Evolutionary conservation across 352 stramenopile species (phyloP), one percentile per base, ranked within the genome.

Genomic region (Phytophthora sojae): DNA sequence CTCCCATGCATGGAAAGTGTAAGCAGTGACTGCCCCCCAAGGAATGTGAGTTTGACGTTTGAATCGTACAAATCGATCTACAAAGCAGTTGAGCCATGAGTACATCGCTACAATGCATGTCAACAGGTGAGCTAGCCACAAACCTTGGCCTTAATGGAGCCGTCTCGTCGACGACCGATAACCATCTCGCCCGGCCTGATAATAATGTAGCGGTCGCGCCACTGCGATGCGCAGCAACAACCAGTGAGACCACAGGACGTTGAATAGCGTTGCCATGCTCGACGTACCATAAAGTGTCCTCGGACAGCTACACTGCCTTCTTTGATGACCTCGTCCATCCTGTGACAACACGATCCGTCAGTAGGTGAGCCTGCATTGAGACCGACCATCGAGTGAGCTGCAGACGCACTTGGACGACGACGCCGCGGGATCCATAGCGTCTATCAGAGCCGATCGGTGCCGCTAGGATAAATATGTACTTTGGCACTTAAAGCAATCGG

Each of bases 131-230:
- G 39, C 17, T 2, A 23, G 59, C 19, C 47, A 65, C 68, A 11
- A 39, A 92, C 85, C 81, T 88, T 91, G 26, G 72, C 64, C 52
- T 94, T 94, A 67, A 93, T 67, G 0, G 79, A 70, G 17, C 79
- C 74, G 19, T 82, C 73, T 61, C 74, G 71, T 23, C 82, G 74
- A 5, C 85, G 79, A 57, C 71, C 73, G 19, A 94, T 81, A 4
- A 79, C 44, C 44, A 94, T 66, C 19, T 86, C 63, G 21, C 85
- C 81, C 19, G 75, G 73, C 15, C 76, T 77, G 23, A 94, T 64
- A 55, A 81, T 65, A 21, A 94, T 79, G 53, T 84, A 90, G 14
- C 87, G 83, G 19, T 92, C 85, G 5, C 87, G 79, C 85, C 85
- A 93, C 85, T 94, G 45, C 45, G 52, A 50, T n/a, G 25, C 5